Evolutionary conservation across 768 basidiomycete genomes (phyloP).

Genomic region (Serendipita sp.): DNA sequence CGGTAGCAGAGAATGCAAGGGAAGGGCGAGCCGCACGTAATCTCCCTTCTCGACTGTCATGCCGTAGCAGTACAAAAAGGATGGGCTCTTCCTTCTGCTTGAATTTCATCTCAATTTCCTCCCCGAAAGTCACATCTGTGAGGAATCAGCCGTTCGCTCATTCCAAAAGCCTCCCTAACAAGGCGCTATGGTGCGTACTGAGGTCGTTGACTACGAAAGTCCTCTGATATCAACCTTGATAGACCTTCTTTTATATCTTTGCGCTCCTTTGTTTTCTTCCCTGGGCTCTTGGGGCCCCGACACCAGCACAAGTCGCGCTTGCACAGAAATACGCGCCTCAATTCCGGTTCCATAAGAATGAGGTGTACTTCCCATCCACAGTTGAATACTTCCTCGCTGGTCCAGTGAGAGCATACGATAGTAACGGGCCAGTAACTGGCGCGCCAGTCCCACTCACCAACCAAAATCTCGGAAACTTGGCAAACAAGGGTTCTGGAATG

Average conservation of each 20-base stretch:
- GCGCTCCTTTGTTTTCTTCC: not conserved
- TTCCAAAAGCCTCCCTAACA: too few species aligned
- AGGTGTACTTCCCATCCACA: conserved; percentile 5
- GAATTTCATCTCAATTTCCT: too few species aligned
- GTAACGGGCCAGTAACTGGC: not conserved
- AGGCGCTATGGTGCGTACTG: too few species aligned
- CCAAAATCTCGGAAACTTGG: not conserved
- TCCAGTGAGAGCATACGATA: not conserved
- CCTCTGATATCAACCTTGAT: too few species aligned
- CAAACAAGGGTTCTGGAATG: not conserved
- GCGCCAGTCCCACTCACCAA: not conserved
- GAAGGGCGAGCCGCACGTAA: too few species aligned
- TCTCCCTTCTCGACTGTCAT: too few species aligned
- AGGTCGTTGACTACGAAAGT: too few species aligned
- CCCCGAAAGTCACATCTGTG: too few species aligned
- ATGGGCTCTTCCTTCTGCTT: too few species aligned
- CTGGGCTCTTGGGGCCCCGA: not conserved
- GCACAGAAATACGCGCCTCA: conserved; percentile 10
- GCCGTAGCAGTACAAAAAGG: too few species aligned
- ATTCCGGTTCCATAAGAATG: conserved; percentile 8
- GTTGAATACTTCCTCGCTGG: conserved; percentile 10
- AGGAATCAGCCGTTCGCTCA: too few species aligned
- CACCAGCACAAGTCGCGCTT: conserved; percentile 1
- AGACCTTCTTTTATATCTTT: not conserved
- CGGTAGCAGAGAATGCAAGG: too few species aligned